Evolutionary conservation across 495 filamentous ascomycete genomes (phyloP).

Genomic region (Penicillium cinerascens): DNA sequence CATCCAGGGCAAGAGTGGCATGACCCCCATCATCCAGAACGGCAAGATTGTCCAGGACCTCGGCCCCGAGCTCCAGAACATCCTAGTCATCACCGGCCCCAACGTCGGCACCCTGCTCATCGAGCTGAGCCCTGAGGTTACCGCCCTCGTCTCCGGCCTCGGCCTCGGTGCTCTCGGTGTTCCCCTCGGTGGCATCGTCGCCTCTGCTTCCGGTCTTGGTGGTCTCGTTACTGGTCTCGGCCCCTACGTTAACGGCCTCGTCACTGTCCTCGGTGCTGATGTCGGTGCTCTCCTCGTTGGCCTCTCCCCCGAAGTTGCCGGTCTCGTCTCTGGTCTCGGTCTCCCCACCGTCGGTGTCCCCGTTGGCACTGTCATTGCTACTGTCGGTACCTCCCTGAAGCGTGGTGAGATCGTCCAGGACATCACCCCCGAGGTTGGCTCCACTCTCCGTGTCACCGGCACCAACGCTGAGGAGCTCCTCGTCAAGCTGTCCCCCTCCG

Average conservation of each 20-base stretch:
- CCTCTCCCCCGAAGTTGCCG: conserved; percentile 33
- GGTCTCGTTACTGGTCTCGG: conserved; percentile 30
- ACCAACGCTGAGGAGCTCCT: conserved; percentile 32
- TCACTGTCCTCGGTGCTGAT: conserved; percentile 31
- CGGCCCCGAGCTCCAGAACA: conserved; percentile 27
- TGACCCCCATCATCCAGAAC: conserved; percentile 14
- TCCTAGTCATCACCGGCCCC: conserved; percentile 26
- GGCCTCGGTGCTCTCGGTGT: conserved; percentile 22
- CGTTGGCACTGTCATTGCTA: conserved; percentile 24
- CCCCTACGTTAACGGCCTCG: conserved; percentile 26
- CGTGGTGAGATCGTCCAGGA: conserved; percentile 33
- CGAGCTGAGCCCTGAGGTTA: conserved; percentile 26
- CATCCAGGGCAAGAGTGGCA: not conserved
- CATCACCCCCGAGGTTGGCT: conserved; percentile 28
- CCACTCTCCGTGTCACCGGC: conserved; percentile 32
- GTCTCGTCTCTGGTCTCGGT: conserved; percentile 31
- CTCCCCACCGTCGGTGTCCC: conserved; percentile 27
- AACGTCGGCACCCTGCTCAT: conserved; percentile 21
- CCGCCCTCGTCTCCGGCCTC: conserved; percentile 23
- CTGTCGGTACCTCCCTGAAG: conserved; percentile 24
- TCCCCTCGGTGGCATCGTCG: conserved; percentile 23
- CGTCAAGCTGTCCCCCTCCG: conserved; percentile 30
- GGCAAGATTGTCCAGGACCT: conserved; percentile 30
- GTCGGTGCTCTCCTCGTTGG: conserved; percentile 29
- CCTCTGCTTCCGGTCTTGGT: conserved; percentile 29